Evolutionary conservation across 2,329 filamentous ascomycete genomes (phyloP), one percentile per base, ranked within the genome.

Genomic region (Lachnellula arida): DNA sequence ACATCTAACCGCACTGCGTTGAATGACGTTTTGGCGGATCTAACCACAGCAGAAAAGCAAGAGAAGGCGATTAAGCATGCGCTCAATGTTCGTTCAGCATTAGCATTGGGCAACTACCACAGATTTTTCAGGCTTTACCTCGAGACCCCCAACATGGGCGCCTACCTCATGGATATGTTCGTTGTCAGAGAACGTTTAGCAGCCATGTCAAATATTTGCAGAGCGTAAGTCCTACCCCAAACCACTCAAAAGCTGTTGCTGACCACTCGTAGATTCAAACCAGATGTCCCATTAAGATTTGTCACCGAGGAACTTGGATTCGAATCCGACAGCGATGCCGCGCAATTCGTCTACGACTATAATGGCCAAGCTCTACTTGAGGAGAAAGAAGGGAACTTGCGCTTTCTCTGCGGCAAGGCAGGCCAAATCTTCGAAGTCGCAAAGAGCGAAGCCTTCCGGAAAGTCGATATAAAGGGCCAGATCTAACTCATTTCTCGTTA

Each of bases 111-210:
- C 67, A 97, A 97, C 76, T 97, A 97, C 73, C 93, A 99, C 76
- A 93, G 85, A 72, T 97, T 99, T 75, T 97, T 99, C 82, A 89
- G 90, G 76, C 83, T 99, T 46, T 99, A 97, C 73, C 84, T 95
- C 64, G 87, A 93, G 71, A 92, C 92, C 23, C 92, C 91, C 50
- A 95, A 96, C 69, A 96, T 99, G 92, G 93, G 94, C 60, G 91
- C 89, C 66, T 97, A 97, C 75, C 82, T 99, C 51, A 96, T 99
- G 89, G 94, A 99, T 77, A 97, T 96, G 90, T 97, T 99, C 78
- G 88, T 97, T 72, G 86, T 86, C 68, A 87, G 94, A 70, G 93
- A 99, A 78, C 89, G 94, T 67, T 83, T 99, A 63, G 86, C 88
- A 70, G 94, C 94, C 63, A 77, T 99, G 70, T 87, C 91, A 72